phyloP scores from a whole-genome alignment of 2,329 filamentous ascomycete genomes.

The Nakataea oryzae region DNA sequence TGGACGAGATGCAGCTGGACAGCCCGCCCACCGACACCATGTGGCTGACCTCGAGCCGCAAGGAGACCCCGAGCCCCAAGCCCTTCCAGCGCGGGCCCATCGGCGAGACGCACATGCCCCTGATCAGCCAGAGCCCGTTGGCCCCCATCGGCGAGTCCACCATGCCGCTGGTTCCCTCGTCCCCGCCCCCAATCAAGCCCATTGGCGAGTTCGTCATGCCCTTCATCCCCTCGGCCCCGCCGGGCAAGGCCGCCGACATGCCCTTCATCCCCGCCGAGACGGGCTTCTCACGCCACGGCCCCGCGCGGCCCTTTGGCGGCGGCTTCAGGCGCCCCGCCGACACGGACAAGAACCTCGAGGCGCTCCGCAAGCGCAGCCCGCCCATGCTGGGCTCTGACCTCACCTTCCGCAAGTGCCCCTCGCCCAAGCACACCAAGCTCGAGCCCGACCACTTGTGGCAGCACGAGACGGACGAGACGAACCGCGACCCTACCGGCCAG shows the following conservation, averaged over 20 bases:
- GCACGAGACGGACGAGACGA: constrained; percentile 33
- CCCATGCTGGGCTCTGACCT: constrained; percentile 85
- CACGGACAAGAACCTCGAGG: constrained; percentile 31
- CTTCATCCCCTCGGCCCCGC: constrained; percentile 18
- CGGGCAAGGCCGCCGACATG: constrained; percentile 16
- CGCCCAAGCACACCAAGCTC: constrained; percentile 75
- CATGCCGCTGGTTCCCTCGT: constrained; percentile 9
- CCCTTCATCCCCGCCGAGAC: constrained; percentile 21
- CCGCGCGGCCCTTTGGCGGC: constrained; percentile 13
- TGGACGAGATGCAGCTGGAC: constrained; percentile 23
- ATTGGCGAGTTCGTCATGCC: constrained; percentile 21
- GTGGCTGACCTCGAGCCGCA: constrained; percentile 18
- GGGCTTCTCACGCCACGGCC: constrained; percentile 24
- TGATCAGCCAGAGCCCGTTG: constrained; percentile 17
- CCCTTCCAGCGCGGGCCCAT: constrained; percentile 12
- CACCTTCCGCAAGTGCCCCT: constrained; percentile 68
- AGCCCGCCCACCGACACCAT: constrained; percentile 23
- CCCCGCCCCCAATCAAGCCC: constrained; percentile 13
- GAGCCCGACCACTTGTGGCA: constrained; percentile 61
- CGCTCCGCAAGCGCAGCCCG: constrained; percentile 48
- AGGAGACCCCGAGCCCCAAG: constrained; percentile 11
- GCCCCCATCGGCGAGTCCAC: constrained; percentile 17
- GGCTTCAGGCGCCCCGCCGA: constrained; percentile 38
- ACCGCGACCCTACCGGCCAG: constrained; percentile 44
- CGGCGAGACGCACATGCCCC: constrained; percentile 20